These are phyloP conservation scores for Colletotrichum liriopes DNA, from an alignment of 2,329 filamentous ascomycete genomes.

Conservation along the genomic window DNA sequence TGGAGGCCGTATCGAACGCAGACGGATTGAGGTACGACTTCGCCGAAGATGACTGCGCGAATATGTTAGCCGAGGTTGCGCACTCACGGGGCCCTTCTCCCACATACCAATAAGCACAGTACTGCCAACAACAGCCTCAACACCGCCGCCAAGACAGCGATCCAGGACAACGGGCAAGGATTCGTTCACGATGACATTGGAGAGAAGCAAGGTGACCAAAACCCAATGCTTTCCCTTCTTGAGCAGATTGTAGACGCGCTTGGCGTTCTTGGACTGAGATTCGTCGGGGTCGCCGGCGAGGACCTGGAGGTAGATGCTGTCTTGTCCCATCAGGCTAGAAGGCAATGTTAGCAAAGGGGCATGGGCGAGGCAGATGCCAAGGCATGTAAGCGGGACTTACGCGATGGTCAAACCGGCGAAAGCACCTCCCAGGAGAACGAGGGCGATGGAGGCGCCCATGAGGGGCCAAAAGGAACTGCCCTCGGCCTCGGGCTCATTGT, in stretches of 20 bases:
- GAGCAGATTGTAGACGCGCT: conserved; percentile 83
- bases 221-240: conserved; percentile 98
- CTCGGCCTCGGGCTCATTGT: conserved; percentile 66
- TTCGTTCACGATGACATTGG: conserved; percentile 98
- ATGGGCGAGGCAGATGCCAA: background rate
- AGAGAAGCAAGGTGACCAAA: conserved; percentile 90
- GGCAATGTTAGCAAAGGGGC: conserved; percentile 38
- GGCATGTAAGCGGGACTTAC: conserved; percentile 63
- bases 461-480: conserved; percentile 85
- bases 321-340: conserved; percentile 75
- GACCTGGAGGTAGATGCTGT: conserved; percentile 97
- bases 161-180: conserved; percentile 96
- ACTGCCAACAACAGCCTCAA: conserved; percentile 93
- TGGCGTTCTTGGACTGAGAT: conserved; percentile 88
- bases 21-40: conserved; percentile 95
- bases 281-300: conserved; percentile 88
- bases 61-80: background rate
- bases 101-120: conserved; percentile 90
- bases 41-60: conserved; percentile 91
- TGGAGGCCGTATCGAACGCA: conserved; percentile 96
- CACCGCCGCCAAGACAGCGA: conserved; percentile 92
- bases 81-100: conserved; percentile 10
- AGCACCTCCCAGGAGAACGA: conserved; percentile 90
- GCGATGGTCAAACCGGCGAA: conserved; percentile 96
- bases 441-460: conserved; percentile 80